phyloP scores from a whole-genome alignment of 2,329 filamentous ascomycete genomes.

The Tolypocladium tundrense region DNA sequence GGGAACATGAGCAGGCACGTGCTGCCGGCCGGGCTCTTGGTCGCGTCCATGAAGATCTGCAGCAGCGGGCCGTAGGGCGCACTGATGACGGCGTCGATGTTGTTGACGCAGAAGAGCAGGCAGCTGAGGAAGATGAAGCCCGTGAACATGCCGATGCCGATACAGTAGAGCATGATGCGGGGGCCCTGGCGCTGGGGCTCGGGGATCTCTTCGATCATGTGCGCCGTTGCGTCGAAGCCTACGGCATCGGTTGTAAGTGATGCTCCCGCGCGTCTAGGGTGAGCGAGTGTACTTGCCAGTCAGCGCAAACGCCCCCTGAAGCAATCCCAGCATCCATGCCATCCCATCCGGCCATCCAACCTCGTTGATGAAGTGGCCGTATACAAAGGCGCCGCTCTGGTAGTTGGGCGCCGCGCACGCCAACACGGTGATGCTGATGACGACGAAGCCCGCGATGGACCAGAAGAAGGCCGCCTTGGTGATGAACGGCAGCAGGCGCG shows the following conservation, averaged over 20 bases:
- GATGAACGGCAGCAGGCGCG: conserved; percentile 46
- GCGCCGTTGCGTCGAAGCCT: conserved; percentile 37
- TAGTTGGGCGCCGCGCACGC: conserved; percentile 56
- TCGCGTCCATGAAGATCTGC: conserved; percentile 56
- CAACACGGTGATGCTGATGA: conserved; percentile 61
- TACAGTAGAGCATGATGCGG: conserved; percentile 56
- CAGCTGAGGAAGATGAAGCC: conserved; percentile 53
- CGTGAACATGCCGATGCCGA: conserved; percentile 52
- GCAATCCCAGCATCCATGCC: conserved; percentile 43
- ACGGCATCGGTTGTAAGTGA: background rate
- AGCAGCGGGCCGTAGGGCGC: conserved; percentile 48
- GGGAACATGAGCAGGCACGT: conserved; percentile 58
- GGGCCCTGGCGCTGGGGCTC: conserved; percentile 47
- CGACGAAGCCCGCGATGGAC: conserved; percentile 57
- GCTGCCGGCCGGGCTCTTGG: conserved; percentile 49
- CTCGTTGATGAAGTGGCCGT: conserved; percentile 55
- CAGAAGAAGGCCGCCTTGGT: conserved; percentile 63
- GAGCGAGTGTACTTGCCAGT: conserved; percentile 17
- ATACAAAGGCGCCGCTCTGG: conserved; percentile 55
- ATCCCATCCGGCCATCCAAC: conserved; percentile 61
- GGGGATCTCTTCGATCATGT: conserved; percentile 50
- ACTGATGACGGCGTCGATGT: conserved; percentile 45
- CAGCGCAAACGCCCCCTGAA: conserved; percentile 40
- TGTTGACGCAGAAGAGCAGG: conserved; percentile 52
- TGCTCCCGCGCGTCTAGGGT: background rate